Conservation (phyloP, 2,329 filamentous ascomycete genomes). For the Didymella keratinophila region DNA sequence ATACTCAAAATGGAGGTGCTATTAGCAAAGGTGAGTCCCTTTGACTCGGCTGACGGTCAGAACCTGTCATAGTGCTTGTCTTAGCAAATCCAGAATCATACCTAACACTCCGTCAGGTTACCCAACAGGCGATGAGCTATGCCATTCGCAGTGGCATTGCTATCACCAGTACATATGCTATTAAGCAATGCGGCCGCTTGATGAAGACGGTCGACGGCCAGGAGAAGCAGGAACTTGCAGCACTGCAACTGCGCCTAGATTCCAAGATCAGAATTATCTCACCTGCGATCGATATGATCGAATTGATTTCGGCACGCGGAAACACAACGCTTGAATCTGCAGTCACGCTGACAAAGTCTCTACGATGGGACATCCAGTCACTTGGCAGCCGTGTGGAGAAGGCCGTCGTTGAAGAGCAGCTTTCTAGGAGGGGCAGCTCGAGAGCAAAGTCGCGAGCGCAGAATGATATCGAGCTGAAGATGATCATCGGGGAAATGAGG, state of each 20-base stretch:
- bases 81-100: neutral
- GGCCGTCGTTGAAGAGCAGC: conserved; percentile 71
- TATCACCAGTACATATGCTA: conserved; percentile 84
- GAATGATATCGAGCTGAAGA: conserved; percentile 70
- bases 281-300: conserved; percentile 89
- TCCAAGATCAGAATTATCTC: conserved; percentile 92
- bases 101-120: conserved; percentile 58
- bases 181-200: conserved; percentile 79
- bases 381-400: conserved; percentile 78
- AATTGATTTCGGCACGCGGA: conserved; percentile 81
- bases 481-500: conserved; percentile 78
- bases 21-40: conserved; percentile 62
- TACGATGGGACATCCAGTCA: conserved; percentile 82
- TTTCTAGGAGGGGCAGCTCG: conserved; percentile 53
- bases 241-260: conserved; percentile 76
- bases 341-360: conserved; percentile 78
- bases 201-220: conserved; percentile 69
- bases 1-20: conserved; percentile 72
- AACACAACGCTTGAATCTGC: conserved; percentile 86
- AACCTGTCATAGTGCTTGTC: neutral
- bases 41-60: conserved; percentile 17
- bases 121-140: conserved; percentile 87
- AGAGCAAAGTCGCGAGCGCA: conserved; percentile 61
- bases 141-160: conserved; percentile 85
- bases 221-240: conserved; percentile 73